A percentile compares a stretch with the other conserved stretches of the same genome.
These are phyloP conservation scores for Whalleya microplaca DNA, from an alignment of 2,329 filamentous ascomycete species.

Conservation along the genomic window DNA sequence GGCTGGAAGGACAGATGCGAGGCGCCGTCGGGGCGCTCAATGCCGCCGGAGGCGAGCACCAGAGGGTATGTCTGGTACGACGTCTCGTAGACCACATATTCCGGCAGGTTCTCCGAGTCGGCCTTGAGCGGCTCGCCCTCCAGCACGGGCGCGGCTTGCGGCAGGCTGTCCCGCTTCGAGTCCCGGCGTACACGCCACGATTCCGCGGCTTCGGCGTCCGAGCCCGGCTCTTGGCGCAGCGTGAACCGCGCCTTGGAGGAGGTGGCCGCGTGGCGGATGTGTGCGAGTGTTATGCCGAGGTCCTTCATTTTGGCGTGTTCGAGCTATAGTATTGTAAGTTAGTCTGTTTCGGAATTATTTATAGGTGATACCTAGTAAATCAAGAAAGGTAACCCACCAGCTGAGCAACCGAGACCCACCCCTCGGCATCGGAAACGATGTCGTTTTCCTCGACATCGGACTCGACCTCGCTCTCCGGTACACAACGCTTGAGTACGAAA, in stretches of 20 bases:
- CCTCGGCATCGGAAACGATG: conserved; percentile 43
- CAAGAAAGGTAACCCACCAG: conserved; percentile 38
- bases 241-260: conserved; percentile 44
- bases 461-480: conserved; percentile 41
- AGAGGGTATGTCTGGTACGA: conserved; percentile 50
- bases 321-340: conserved; percentile 34
- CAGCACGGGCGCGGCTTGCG: conserved; percentile 31
- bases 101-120: conserved; percentile 42
- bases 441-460: conserved; percentile 35
- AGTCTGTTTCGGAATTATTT: neutral
- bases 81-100: conserved; percentile 49
- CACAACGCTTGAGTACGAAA: conserved; percentile 46
- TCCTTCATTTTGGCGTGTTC: conserved; percentile 40
- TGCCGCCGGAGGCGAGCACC: conserved; percentile 44
- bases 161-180: conserved; percentile 31
- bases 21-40: conserved; percentile 46
- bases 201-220: conserved; percentile 29
- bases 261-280: conserved; percentile 41
- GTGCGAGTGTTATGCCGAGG: conserved; percentile 41
- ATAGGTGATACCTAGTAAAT: neutral
- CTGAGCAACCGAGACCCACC: conserved; percentile 45
- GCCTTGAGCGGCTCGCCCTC: conserved; percentile 38
- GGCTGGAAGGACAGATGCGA: conserved; percentile 37
- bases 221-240: conserved; percentile 34
- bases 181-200: conserved; percentile 43